Evolutionary conservation across 2,329 filamentous ascomycete species (phyloP).

Genomic region (Colletotrichum noveboracense): DNA sequence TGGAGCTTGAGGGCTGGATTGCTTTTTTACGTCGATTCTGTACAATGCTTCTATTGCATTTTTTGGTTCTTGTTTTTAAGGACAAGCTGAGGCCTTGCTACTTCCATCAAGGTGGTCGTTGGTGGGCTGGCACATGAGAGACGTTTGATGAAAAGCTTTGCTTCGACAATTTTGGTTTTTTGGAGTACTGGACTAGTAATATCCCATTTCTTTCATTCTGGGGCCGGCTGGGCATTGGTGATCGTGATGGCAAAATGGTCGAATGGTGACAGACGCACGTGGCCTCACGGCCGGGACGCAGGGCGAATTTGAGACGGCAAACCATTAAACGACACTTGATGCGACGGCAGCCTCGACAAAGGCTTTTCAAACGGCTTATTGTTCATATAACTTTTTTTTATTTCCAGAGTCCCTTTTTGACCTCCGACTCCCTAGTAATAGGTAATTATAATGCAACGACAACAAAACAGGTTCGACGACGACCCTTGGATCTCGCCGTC

Average conservation of each 20-base stretch:
- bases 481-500: background rate
- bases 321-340: background rate
- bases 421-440: conserved; percentile 20
- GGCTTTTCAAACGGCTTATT: background rate
- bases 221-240: background rate
- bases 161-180: background rate
- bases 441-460: conserved; percentile 21
- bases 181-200: conserved; percentile 13
- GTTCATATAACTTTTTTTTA: background rate
- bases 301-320: background rate
- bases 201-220: conserved; percentile 1
- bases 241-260: background rate
- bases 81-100: background rate
- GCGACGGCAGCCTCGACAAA: background rate
- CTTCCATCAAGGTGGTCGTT: background rate
- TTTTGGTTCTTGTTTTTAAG: background rate
- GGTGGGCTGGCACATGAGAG: background rate
- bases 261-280: background rate
- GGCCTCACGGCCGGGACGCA: background rate
- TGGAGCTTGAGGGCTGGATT: background rate
- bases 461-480: background rate
- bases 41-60: conserved; percentile 2
- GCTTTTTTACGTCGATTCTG: conserved; percentile 7
- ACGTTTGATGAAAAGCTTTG: conserved; percentile 10
- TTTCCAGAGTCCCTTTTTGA: conserved; percentile 2